Conservation (phyloP, 1,284 basidiomycete genomes). For the Mycosarcoma maydis region DNA sequence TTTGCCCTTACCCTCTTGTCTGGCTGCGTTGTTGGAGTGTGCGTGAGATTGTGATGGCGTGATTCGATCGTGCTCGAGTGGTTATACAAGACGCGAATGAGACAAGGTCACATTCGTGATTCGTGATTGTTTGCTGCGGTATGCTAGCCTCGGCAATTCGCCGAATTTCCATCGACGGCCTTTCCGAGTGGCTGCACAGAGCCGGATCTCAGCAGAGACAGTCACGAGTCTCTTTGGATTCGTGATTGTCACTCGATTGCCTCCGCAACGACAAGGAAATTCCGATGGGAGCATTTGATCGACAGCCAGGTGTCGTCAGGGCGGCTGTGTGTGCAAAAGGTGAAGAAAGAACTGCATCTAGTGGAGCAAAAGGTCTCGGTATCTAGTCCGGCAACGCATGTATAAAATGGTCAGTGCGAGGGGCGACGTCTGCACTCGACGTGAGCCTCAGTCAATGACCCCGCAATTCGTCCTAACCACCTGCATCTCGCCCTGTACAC, state of each 20-base stretch:
- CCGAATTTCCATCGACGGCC: not conserved
- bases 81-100: no score
- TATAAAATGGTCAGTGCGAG: conserved; percentile 20
- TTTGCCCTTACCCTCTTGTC: no score
- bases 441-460: conserved; percentile 16
- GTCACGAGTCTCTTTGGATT: no score
- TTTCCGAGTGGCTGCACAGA: not conserved
- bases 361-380: conserved; percentile 6
- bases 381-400: conserved; percentile 22
- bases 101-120: not conserved
- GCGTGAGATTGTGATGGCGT: no score
- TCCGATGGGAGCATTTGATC: no score
- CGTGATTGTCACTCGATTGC: no score
- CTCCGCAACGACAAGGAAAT: no score
- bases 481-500: not conserved
- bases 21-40: no score
- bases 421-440: no score
- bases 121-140: not conserved
- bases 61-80: no score
- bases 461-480: conserved; percentile 13
- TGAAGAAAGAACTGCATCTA: not conserved
- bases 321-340: no score
- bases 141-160: not conserved
- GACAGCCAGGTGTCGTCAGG: no score
- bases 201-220: not conserved